phyloP scores from a whole-genome alignment of 768 basidiomycete species.

The Mycena polygramma region DNA sequence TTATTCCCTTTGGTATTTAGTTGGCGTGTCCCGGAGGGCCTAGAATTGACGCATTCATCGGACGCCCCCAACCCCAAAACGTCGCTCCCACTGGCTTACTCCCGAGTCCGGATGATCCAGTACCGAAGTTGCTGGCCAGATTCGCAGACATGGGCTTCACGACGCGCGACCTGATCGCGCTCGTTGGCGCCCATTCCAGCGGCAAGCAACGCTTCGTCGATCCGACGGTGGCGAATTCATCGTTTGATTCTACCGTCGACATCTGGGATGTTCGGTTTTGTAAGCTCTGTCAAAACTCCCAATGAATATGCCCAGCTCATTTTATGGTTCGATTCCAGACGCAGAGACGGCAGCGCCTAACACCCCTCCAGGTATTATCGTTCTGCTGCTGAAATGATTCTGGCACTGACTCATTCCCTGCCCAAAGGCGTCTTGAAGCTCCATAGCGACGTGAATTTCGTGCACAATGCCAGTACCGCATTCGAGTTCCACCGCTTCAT shows the following conservation, averaged over 20 bases:
- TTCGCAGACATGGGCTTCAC: conserved; percentile 36
- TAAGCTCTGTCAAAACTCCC: background rate
- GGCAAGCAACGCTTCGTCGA: conserved; percentile 35
- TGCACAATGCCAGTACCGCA: conserved; percentile 24
- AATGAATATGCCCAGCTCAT: background rate
- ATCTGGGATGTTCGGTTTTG: conserved; percentile 36
- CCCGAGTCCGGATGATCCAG: conserved; percentile 25
- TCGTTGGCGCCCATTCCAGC: conserved; percentile 31
- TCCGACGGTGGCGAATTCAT: background rate
- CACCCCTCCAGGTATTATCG: background rate
- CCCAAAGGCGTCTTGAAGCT: conserved; percentile 20
- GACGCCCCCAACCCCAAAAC: conserved; percentile 24
- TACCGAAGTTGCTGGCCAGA: conserved; percentile 13
- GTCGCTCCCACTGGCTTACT: conserved; percentile 25
- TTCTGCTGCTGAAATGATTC: background rate
- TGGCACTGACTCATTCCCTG: background rate
- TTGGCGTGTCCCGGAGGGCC: conserved; percentile 38
- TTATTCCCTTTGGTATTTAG: background rate
- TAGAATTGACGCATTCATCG: conserved; percentile 29
- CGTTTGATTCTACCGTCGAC: conserved; percentile 32
- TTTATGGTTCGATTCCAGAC: background rate
- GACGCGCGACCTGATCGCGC: conserved; percentile 28
- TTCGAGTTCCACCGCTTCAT: conserved; percentile 29
- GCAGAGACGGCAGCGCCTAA: conserved; percentile 3
- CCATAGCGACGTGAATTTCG: conserved; percentile 29